Percentiles rank a stretch among this genome's conserved stretches.
These are phyloP conservation scores for Nadsonia fulvescens DNA, from an alignment of 805 yeast genomes.

Conservation along the genomic window DNA sequence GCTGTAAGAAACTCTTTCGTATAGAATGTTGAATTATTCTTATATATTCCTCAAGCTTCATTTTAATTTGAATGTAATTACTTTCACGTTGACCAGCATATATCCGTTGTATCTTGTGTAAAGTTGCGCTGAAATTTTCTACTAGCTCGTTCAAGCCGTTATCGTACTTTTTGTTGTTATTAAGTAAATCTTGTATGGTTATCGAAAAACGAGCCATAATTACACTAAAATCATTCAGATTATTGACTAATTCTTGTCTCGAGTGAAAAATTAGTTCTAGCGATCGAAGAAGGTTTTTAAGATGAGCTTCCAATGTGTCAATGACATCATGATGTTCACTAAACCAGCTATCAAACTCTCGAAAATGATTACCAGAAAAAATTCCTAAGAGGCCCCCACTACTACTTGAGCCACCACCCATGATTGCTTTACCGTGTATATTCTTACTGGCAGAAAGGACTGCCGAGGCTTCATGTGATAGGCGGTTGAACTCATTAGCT, in stretches of 20 bases:
- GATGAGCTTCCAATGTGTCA: slow-evolving; percentile 54
- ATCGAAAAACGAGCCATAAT: no score
- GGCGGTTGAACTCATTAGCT: no score
- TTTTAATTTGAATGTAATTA: slow-evolving; percentile 71
- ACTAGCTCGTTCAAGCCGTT: no score
- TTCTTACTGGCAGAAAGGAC: no score
- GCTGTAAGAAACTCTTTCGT: slow-evolving; percentile 52
- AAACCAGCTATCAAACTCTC: slow-evolving; percentile 74
- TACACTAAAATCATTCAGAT: slow-evolving; percentile 62
- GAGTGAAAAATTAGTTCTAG: slow-evolving; percentile 60
- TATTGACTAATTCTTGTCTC: slow-evolving; percentile 49
- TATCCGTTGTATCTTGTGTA: slow-evolving; percentile 50
- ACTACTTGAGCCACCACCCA: no score
- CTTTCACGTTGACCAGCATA: slow-evolving; percentile 65
- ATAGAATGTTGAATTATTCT: slow-evolving; percentile 64
- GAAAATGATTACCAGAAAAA: no score
- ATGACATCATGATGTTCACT: slow-evolving; percentile 47
- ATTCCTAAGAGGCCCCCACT: no score
- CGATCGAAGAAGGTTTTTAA: slow-evolving; percentile 46
- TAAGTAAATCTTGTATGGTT: no score
- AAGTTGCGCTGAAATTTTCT: slow-evolving; percentile 56
- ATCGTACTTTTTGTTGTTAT: no score
- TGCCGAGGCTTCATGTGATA: no score
- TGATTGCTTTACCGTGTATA: no score
- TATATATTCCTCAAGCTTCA: slow-evolving; percentile 74